These are phyloP conservation scores for Penicillium nordicum DNA, from an alignment of 2,329 filamentous ascomycete species.

Conservation along the genomic window DNA sequence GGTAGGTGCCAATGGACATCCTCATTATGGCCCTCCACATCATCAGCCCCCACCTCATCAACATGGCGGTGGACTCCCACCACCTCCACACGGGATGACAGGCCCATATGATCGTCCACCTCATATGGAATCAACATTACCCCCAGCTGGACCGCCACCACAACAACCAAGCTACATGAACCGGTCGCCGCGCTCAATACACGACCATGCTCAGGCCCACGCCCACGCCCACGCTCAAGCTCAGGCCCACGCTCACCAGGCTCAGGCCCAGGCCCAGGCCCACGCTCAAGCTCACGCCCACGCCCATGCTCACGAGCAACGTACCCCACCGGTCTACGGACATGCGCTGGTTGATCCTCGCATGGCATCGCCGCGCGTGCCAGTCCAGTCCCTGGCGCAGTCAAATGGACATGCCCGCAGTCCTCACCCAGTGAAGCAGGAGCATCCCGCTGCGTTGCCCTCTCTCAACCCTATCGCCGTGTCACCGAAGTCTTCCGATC, in stretches of 20 bases:
- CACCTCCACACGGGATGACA: conserved; percentile 26
- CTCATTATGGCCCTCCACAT: conserved; percentile 33
- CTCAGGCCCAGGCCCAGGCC: conserved; percentile 1
- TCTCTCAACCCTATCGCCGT: conserved; percentile 16
- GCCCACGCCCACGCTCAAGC: conserved; percentile 23
- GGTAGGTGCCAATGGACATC: conserved; percentile 31
- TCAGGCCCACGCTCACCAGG: conserved; percentile 15
- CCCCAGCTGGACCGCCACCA: conserved; percentile 23
- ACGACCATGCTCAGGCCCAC: conserved; percentile 20
- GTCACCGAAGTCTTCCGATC: conserved; percentile 27
- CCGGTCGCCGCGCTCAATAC: conserved; percentile 28
- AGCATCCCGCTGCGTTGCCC: conserved; percentile 17
- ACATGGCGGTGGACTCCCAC: conserved; percentile 24
- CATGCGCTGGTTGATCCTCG: conserved; percentile 31
- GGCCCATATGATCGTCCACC: conserved; percentile 35
- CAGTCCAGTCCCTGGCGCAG: conserved; percentile 23
- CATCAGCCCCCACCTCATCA: conserved; percentile 24
- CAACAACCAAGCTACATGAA: conserved; percentile 23
- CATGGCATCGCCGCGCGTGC: conserved; percentile 35
- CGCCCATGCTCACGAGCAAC: conserved; percentile 22
- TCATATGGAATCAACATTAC: conserved; percentile 32
- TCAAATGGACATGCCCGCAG: conserved; percentile 25
- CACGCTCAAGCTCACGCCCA: conserved; percentile 19
- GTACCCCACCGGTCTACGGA: conserved; percentile 31
- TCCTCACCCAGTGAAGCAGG: conserved; percentile 29